Percentiles rank a stretch among this genome's conserved stretches.
Evolutionary conservation across 495 filamentous ascomycete genomes (phyloP).

Genomic region (Penicillium desertorum): DNA sequence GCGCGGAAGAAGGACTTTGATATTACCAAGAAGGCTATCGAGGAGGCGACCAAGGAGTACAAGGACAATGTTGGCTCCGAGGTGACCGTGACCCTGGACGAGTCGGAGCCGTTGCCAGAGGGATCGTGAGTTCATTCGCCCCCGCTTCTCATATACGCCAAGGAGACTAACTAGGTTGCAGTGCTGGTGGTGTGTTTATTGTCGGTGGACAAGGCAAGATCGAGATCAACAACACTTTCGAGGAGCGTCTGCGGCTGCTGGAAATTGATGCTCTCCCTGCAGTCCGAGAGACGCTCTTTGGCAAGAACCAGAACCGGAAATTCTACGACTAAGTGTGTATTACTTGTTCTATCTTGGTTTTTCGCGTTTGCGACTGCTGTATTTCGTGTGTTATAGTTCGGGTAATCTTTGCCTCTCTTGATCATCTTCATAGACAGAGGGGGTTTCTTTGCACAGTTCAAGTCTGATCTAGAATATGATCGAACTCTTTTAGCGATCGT

Average conservation of each 20-base stretch:
- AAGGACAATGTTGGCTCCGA: slow-evolving; percentile 67
- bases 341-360: slow-evolving; percentile 10
- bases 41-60: slow-evolving; percentile 73
- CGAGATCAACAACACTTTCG: slow-evolving; percentile 97
- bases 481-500: slow-evolving; percentile 31
- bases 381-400: slow-evolving; percentile 31
- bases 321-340: slow-evolving; percentile 74
- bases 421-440: slow-evolving; percentile 22
- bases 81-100: slow-evolving; percentile 68
- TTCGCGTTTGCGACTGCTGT: slow-evolving; percentile 19
- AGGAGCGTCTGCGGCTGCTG: slow-evolving; percentile 82
- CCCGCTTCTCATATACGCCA: slow-evolving; percentile 7
- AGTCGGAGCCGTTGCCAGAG: slow-evolving; percentile 75
- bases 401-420: slow-evolving; percentile 18
- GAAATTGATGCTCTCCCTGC: slow-evolving; percentile 81
- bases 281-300: slow-evolving; percentile 82
- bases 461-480: slow-evolving; percentile 22
- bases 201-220: slow-evolving; percentile 87
- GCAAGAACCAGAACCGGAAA: slow-evolving; percentile 86
- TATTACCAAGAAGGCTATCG: slow-evolving; percentile 69
- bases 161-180: slow-evolving; percentile 36
- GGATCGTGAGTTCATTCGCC: slow-evolving; percentile 66
- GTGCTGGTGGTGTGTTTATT: slow-evolving; percentile 79
- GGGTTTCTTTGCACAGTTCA: slow-evolving; percentile 25
- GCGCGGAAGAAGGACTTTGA: slow-evolving; percentile 78